These are phyloP conservation scores for Pseudocercospora eumusae DNA, from an alignment of 2,329 filamentous ascomycete genomes.

Conservation along the genomic window DNA sequence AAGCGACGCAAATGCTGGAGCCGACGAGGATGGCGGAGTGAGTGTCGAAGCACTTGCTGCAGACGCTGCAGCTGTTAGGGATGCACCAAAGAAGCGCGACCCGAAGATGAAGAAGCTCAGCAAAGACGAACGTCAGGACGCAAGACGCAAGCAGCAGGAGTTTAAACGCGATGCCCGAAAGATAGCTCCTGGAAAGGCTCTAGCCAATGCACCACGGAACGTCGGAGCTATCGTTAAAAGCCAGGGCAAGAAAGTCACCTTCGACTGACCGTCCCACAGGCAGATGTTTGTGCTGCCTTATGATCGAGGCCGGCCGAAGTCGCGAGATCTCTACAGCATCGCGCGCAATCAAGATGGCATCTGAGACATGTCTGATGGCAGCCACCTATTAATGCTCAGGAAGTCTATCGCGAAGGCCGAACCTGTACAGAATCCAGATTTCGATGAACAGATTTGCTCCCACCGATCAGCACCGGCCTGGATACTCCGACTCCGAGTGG, in stretches of 20 bases:
- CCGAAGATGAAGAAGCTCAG: slow-evolving; percentile 38
- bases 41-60: slow-evolving; percentile 23
- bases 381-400: background rate
- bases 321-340: slow-evolving; percentile 6
- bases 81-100: slow-evolving; percentile 30
- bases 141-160: slow-evolving; percentile 37
- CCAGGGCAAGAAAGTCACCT: slow-evolving; percentile 78
- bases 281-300: background rate
- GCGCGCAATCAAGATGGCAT: slow-evolving; percentile 5
- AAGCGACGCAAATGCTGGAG: slow-evolving; percentile 19
- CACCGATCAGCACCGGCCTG: background rate
- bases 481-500: background rate
- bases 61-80: slow-evolving; percentile 25
- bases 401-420: background rate
- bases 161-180: slow-evolving; percentile 46
- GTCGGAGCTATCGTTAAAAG: slow-evolving; percentile 77
- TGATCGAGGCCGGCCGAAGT: background rate
- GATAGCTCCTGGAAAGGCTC: slow-evolving; percentile 48
- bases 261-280: slow-evolving; percentile 55
- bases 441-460: background rate
- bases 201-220: slow-evolving; percentile 54
- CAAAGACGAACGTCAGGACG: slow-evolving; percentile 38
- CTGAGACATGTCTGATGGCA: slow-evolving; percentile 5
- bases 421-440: background rate
- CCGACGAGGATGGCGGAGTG: slow-evolving; percentile 22